These are phyloP conservation scores for Agroathelia rolfsii DNA, from an alignment of 1,284 basidiomycete species.

Conservation along the genomic window DNA sequence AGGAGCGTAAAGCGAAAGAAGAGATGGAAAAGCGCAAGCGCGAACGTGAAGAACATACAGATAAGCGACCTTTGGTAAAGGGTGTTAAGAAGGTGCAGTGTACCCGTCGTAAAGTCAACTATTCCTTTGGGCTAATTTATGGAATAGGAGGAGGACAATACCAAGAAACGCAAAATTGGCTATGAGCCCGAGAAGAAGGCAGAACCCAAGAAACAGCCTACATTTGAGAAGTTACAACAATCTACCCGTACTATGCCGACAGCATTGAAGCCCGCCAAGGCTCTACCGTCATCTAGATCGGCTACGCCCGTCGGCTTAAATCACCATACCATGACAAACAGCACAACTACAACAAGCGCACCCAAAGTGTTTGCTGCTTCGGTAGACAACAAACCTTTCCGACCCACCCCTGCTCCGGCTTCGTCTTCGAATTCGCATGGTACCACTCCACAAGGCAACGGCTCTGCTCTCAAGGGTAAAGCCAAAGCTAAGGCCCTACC, in stretches of 20 bases:
- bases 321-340: no score
- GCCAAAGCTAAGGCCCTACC: slow-evolving; percentile 25
- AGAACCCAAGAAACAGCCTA: slow-evolving; percentile 45
- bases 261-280: slow-evolving; percentile 14
- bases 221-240: slow-evolving; percentile 31
- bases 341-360: no score
- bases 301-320: slow-evolving; percentile 23
- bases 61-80: slow-evolving; percentile 47
- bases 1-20: slow-evolving; percentile 62
- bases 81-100: slow-evolving; percentile 38
- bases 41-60: slow-evolving; percentile 65
- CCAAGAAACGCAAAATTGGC: slow-evolving; percentile 59
- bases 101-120: neutral
- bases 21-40: slow-evolving; percentile 63
- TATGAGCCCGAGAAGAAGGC: slow-evolving; percentile 47
- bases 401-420: slow-evolving; percentile 15
- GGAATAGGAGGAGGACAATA: slow-evolving; percentile 57
- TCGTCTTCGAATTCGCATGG: slow-evolving; percentile 24
- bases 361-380: no score
- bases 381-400: slow-evolving; percentile 13
- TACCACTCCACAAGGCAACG: slow-evolving; percentile 18
- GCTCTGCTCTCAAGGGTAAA: slow-evolving; percentile 35
- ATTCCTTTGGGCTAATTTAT: slow-evolving; percentile 16
- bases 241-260: slow-evolving; percentile 24
- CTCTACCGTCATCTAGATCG: slow-evolving; percentile 19